A percentile compares a stretch with the other conserved stretches of the same genome.
phyloP scores from a whole-genome alignment of 2,329 filamentous ascomycete genomes.

The Xylariaceae sp. region DNA sequence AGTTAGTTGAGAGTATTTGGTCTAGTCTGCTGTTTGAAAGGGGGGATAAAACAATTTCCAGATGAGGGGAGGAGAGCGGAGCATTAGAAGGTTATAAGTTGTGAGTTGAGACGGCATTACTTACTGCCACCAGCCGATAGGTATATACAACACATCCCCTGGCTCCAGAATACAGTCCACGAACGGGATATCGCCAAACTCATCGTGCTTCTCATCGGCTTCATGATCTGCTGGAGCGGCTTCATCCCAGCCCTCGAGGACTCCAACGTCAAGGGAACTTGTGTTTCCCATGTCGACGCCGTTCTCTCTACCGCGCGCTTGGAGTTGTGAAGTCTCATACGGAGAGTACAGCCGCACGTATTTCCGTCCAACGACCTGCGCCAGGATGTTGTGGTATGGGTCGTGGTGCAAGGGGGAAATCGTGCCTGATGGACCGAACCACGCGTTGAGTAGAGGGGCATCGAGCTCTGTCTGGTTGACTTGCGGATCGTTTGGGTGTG shows the following conservation, averaged over 20 bases:
- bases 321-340: slow-evolving; percentile 53
- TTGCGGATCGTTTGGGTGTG: slow-evolving; percentile 41
- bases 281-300: slow-evolving; percentile 94
- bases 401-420: slow-evolving; percentile 94
- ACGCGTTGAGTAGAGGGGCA: slow-evolving; percentile 77
- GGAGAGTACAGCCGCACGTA: slow-evolving; percentile 89
- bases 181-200: slow-evolving; percentile 61
- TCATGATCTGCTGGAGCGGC: neutral
- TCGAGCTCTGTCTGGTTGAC: slow-evolving; percentile 43
- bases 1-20: too few species aligned
- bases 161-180: slow-evolving; percentile 75
- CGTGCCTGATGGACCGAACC: slow-evolving; percentile 85
- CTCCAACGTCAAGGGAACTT: slow-evolving; percentile 72
- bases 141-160: slow-evolving; percentile 86
- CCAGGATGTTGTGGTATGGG: slow-evolving; percentile 87
- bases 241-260: slow-evolving; percentile 60
- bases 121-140: slow-evolving; percentile 89
- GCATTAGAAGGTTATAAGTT: too few species aligned
- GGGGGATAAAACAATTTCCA: too few species aligned
- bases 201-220: slow-evolving; percentile 23
- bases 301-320: slow-evolving; percentile 60
- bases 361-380: slow-evolving; percentile 85
- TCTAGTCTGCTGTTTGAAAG: too few species aligned
- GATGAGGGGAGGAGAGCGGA: too few species aligned
- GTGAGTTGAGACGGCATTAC: too few species aligned